phyloP scores from a whole-genome alignment of 495 filamentous ascomycete genomes.

The Clavariopsis aquatica region DNA sequence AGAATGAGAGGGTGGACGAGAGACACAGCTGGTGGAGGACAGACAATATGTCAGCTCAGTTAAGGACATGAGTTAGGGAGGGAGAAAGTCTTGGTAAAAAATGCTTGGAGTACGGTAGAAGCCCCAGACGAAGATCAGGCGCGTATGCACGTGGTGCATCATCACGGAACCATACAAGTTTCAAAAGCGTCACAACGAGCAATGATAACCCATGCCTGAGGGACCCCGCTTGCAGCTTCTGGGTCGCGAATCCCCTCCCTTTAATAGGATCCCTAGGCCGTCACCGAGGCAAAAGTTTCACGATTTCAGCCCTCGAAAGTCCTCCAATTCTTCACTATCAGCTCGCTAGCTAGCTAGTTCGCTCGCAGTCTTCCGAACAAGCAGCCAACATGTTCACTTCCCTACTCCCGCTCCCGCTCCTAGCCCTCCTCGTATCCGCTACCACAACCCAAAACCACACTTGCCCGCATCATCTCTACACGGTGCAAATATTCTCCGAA shows the following conservation, averaged over 20 bases:
- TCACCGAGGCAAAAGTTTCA: neutral
- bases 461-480: slow-evolving; percentile 46
- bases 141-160: slow-evolving; percentile 20
- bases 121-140: slow-evolving; percentile 23
- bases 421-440: neutral
- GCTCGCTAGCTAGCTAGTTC: too few species aligned
- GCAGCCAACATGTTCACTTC: neutral
- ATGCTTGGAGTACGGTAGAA: neutral
- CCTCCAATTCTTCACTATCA: neutral
- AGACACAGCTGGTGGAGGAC: neutral
- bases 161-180: slow-evolving; percentile 12
- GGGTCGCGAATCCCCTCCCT: neutral
- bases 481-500: slow-evolving; percentile 55
- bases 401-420: neutral
- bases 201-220: neutral
- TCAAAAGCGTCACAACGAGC: slow-evolving; percentile 15
- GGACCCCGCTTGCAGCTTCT: neutral
- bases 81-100: neutral
- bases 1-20: neutral
- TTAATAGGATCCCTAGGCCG: neutral
- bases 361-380: too few species aligned
- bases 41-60: neutral
- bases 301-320: neutral
- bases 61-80: neutral
- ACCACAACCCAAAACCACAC: slow-evolving; percentile 16